Evolutionary conservation across 139 green algal genomes (phyloP).

Genomic region (Mesotaenium endlicherianum): DNA sequence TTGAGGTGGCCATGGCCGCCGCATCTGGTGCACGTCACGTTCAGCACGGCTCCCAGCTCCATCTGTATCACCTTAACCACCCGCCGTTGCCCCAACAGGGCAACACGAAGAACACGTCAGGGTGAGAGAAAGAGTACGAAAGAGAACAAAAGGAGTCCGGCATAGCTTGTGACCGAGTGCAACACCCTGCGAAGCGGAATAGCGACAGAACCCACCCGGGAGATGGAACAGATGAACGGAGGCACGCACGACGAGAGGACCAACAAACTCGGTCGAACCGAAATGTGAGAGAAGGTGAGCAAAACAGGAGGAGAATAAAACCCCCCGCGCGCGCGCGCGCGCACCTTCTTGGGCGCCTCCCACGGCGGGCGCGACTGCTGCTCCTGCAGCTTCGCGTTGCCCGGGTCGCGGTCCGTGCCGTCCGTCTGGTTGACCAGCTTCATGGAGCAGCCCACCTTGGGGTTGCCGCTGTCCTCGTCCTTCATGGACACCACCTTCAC

Average conservation of each 20-base stretch:
- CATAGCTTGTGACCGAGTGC: too few species aligned
- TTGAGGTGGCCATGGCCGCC: constrained; percentile 48
- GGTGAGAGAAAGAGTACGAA: too few species aligned
- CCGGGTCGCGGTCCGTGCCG: constrained; percentile 65
- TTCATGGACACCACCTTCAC: constrained; percentile 61
- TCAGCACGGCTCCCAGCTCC: constrained; percentile 41
- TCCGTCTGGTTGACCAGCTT: constrained; percentile 67
- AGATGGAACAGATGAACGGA: not conserved
- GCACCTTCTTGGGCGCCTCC: constrained; percentile 14
- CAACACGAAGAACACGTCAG: too few species aligned
- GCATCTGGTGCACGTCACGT: constrained; percentile 45
- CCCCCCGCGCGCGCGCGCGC: not conserved
- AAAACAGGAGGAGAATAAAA: not conserved
- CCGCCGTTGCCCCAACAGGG: too few species aligned
- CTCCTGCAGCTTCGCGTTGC: constrained; percentile 23
- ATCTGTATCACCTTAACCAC: constrained; percentile 1
- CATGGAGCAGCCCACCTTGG: constrained; percentile 70
- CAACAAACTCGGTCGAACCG: not conserved
- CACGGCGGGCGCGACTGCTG: constrained; percentile 1
- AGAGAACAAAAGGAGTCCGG: too few species aligned
- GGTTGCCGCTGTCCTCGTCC: not conserved
- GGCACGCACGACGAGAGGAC: not conserved
- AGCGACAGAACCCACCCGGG: too few species aligned
- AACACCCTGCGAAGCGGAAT: too few species aligned
- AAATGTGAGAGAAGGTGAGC: not conserved